Evolutionary conservation across 352 stramenopile species (phyloP).

Genomic region (Globisporangium emineosum): DNA sequence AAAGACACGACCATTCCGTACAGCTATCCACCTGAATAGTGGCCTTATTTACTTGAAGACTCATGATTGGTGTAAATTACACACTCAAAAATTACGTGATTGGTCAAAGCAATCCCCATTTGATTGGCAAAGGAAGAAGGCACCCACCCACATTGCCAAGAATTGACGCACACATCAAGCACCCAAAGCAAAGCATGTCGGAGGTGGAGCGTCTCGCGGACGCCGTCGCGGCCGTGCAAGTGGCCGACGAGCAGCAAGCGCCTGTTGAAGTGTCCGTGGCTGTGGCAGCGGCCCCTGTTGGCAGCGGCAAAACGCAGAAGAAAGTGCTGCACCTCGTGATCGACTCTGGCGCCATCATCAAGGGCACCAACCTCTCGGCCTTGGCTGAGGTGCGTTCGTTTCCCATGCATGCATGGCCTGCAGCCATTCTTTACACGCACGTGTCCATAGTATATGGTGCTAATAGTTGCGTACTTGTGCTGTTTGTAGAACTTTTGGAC

Average conservation of each 20-base stretch:
- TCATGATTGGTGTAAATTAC: conserved; percentile 1
- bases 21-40: conserved; percentile 10
- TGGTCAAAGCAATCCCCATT: conserved; percentile 27
- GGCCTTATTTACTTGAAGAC: background rate
- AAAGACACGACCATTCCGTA: conserved; percentile 8
- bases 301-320: conserved; percentile 28
- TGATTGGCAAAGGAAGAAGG: conserved; percentile 38
- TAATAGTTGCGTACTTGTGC: background rate
- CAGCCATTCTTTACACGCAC: background rate
- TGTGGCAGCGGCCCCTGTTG: background rate
- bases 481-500: conserved; percentile 78
- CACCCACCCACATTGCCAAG: background rate
- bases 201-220: conserved; percentile 12
- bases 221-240: conserved; percentile 6
- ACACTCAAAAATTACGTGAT: conserved; percentile 10
- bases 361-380: conserved; percentile 68
- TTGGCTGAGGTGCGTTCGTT: conserved; percentile 58
- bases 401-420: background rate
- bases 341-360: conserved; percentile 88
- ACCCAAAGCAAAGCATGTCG: conserved; percentile 6
- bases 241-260: background rate
- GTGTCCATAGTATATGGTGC: conserved; percentile 9
- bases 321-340: conserved; percentile 80
- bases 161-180: background rate
- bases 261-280: background rate